These are phyloP conservation scores for Teratosphaeria epicoccoides DNA, from an alignment of 2,329 filamentous ascomycete species.

Conservation along the genomic window DNA sequence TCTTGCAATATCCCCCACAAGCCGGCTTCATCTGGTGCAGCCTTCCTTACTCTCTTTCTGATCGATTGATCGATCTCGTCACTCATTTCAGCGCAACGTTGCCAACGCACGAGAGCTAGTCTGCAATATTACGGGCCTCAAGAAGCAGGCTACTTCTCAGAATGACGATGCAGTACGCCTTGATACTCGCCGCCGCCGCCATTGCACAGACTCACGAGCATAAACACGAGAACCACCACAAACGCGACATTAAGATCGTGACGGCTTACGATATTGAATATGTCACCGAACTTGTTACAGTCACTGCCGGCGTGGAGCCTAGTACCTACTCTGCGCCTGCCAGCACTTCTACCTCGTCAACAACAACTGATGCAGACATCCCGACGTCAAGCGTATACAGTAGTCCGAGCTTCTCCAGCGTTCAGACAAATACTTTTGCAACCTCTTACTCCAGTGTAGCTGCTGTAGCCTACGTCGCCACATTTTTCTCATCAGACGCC, in stretches of 20 bases:
- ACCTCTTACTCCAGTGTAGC: background rate
- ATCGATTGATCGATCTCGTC: background rate
- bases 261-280: background rate
- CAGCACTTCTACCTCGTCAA: conserved; percentile 1
- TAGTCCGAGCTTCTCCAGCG: background rate
- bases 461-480: background rate
- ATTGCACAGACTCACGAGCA: conserved; percentile 5
- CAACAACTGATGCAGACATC: background rate
- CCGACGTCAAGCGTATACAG: background rate
- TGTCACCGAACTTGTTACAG: background rate
- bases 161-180: conserved; percentile 7
- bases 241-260: background rate
- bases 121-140: background rate
- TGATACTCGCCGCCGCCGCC: conserved; percentile 6
- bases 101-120: background rate
- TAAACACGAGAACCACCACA: background rate
- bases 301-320: background rate
- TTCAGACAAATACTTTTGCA: background rate
- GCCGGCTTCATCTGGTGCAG: background rate
- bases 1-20: background rate
- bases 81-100: background rate
- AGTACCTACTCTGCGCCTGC: background rate
- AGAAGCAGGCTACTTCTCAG: background rate
- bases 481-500: conserved; percentile 1
- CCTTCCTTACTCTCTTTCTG: background rate